phyloP scores from a whole-genome alignment of 106 monocot genomes.

The Agapanthus africanus region DNA sequence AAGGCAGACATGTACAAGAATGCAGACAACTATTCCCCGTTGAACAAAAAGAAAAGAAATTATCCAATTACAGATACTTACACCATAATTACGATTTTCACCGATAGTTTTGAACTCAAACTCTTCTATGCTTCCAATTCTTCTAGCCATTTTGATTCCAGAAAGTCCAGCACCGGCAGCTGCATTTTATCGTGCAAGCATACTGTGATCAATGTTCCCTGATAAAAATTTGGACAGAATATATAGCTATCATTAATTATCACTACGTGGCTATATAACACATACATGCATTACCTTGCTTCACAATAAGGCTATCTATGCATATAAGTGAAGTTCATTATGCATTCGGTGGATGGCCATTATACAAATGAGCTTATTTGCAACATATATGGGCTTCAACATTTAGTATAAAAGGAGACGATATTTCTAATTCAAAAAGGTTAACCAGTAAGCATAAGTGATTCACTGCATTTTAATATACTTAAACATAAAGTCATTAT shows the following conservation, averaged over 20 bases:
- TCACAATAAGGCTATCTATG: background rate
- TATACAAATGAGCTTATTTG: background rate
- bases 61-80: conserved; percentile 35
- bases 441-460: background rate
- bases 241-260: background rate
- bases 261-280: background rate
- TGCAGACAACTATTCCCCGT: background rate
- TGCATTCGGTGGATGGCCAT: background rate
- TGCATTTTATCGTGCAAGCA: conserved; percentile 24
- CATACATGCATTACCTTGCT: background rate
- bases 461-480: background rate
- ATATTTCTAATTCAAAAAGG: background rate
- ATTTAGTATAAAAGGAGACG: background rate
- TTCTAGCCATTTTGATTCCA: conserved; percentile 88
- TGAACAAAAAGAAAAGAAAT: background rate
- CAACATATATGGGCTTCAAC: background rate
- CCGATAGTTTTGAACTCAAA: conserved; percentile 86
- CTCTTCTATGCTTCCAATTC: conserved; percentile 70
- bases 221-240: background rate
- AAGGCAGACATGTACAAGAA: background rate
- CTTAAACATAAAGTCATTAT: background rate
- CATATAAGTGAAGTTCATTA: background rate
- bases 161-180: conserved; percentile 97
- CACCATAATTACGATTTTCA: conserved; percentile 80
- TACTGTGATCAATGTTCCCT: conserved; percentile 9